Conservation (phyloP, 805 yeast genomes). For the Wickerhamomyces hampshirensis region DNA sequence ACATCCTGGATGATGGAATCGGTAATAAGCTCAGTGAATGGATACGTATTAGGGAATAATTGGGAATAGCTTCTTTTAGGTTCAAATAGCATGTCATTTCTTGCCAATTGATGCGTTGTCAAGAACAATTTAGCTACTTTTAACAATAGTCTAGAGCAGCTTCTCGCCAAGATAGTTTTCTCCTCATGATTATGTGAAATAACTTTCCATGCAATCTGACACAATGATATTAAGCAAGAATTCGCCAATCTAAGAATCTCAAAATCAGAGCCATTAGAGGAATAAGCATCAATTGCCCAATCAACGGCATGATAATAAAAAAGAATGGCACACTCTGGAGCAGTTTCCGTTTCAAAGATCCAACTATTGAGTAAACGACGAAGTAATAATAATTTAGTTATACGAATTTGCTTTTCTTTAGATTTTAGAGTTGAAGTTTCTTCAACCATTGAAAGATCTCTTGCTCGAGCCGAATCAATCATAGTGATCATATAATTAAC, state of each 20-base stretch:
- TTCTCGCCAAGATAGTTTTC: conserved; percentile 36
- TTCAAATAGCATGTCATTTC: conserved; percentile 35
- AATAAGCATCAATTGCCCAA: conserved; percentile 57
- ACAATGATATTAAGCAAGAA: conserved; percentile 49
- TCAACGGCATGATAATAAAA: conserved; percentile 44
- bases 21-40: conserved; percentile 58
- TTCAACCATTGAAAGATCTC: conserved; percentile 36
- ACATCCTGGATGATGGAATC: conserved; percentile 74
- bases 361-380: conserved; percentile 46
- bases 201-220: conserved; percentile 35
- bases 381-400: conserved; percentile 56
- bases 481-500: conserved; percentile 39
- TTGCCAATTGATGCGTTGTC: conserved; percentile 46
- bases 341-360: conserved; percentile 23
- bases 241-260: conserved; percentile 63
- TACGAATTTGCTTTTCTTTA: conserved; percentile 46
- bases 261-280: conserved; percentile 36
- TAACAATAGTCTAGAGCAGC: conserved; percentile 50
- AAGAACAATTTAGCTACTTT: conserved; percentile 46
- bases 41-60: conserved; percentile 64
- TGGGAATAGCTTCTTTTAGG: conserved; percentile 62
- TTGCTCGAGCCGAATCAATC: conserved; percentile 49
- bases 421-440: conserved; percentile 29
- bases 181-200: conserved; percentile 29
- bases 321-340: conserved; percentile 33